Evolutionary conservation across 306 rosid species (phyloP), one percentile per base, ranked within the genome.

Genomic region (Macrotyloma uniflorum): DNA sequence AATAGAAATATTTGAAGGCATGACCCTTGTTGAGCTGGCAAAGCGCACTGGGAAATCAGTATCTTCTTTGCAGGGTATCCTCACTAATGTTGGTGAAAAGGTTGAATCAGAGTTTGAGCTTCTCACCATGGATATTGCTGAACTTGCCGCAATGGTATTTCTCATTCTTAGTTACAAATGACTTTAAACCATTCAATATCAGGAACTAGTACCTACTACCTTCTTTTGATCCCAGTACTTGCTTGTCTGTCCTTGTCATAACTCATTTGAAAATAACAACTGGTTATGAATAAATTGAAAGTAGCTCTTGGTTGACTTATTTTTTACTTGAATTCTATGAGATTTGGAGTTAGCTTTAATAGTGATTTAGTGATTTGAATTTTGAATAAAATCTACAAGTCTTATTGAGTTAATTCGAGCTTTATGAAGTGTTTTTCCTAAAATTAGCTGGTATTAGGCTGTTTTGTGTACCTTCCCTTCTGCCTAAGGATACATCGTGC

Each of bases 1-100:
- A 55, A 57, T 94, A 68, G 98, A 94, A 79, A 89, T 94, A 81
- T 94, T 90, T 83, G 98, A 94, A 81, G 96, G 98, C 79, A 94
- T 94, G 95, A 86, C 95, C 55, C 77, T 89, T 61, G 86, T 74
- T 62, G 98, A 94, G 85, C 90, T 94, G 85, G 89, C 98, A 32
- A 92, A 89, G 85, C 93, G 91, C 73, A 77, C 92, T 15, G 93
- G 98, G 58, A 86, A 82, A 85, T 82, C 91, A 45, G 79, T 80
- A 75, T 72, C 91, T 68, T 74, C 86, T 64, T 80, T 95, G 85
- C 97, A 87, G 82, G 85, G 85, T 72, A 82, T 91, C 78, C 97
- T 95, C 55, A 62, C 84, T 42, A 89, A 84, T 78, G 89, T 95
- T 20, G 97, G 97, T 77, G 98, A 95, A 88, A 90, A 89, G 74